Conservation (phyloP, 176 grass and related monocot genomes). For the Rhynchospora breviuscula region DNA sequence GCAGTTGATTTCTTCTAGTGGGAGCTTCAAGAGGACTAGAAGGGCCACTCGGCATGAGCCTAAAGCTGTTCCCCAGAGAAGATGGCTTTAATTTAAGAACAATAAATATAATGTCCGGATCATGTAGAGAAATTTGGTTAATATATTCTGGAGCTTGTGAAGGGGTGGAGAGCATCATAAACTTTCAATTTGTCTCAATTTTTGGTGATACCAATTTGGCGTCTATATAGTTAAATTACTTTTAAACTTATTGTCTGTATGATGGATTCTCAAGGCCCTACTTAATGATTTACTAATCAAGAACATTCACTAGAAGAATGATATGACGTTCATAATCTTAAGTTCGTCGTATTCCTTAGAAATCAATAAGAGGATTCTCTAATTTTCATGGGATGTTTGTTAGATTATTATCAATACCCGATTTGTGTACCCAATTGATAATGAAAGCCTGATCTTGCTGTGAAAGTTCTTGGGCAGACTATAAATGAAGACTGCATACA, state of each 20-base stretch:
- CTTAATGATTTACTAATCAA: no score
- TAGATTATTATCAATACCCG: no score
- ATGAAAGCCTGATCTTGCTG: background rate
- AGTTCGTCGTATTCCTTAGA: background rate
- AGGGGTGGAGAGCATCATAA: background rate
- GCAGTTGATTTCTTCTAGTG: constrained; percentile 32
- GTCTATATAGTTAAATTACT: background rate
- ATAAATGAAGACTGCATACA: background rate
- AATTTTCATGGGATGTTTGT: background rate
- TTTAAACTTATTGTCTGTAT: background rate
- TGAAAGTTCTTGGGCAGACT: background rate
- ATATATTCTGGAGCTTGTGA: background rate
- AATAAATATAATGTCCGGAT: background rate
- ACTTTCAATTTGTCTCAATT: background rate
- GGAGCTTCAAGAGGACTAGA: constrained; percentile 63
- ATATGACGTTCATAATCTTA: background rate
- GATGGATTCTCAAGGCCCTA: no score
- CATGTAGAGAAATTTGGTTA: background rate
- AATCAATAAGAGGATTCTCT: background rate
- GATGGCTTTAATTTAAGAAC: constrained; percentile 40
- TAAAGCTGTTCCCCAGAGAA: constrained; percentile 40
- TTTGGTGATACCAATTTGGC: background rate
- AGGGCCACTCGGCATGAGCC: constrained; percentile 31
- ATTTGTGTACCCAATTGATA: background rate
- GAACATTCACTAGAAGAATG: no score